Evolutionary conservation across 495 filamentous ascomycete genomes (phyloP).

Genomic region (Corynascus novoguineensis): DNA sequence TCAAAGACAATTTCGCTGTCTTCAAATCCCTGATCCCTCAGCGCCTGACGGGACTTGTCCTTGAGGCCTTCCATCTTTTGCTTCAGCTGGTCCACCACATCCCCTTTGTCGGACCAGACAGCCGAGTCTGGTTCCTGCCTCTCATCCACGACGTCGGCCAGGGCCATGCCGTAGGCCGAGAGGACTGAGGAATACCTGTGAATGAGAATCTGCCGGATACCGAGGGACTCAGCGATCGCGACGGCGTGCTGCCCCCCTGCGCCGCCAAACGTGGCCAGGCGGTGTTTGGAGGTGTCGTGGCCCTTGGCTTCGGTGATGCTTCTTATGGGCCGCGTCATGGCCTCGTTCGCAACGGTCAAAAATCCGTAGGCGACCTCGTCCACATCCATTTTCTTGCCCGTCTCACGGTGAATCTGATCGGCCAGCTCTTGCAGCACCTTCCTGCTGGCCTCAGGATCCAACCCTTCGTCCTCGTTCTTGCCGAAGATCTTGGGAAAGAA

Average conservation of each 20-base stretch:
- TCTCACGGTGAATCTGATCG: conserved; percentile 67
- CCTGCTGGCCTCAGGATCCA: conserved; percentile 73
- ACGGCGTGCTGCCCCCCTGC: conserved; percentile 95
- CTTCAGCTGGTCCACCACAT: conserved; percentile 48
- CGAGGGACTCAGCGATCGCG: conserved; percentile 86
- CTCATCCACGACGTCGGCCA: conserved; percentile 94
- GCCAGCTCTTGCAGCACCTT: conserved; percentile 74
- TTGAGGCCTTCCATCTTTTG: conserved; percentile 59
- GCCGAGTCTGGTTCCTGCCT: conserved; percentile 82
- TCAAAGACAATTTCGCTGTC: conserved; percentile 71
- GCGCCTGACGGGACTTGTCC: conserved; percentile 56
- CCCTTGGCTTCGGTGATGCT: conserved; percentile 91
- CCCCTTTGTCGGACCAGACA: conserved; percentile 60
- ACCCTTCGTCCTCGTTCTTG: conserved; percentile 77
- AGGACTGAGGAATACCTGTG: conserved; percentile 92
- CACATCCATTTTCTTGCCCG: conserved; percentile 61
- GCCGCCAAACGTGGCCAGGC: conserved; percentile 88
- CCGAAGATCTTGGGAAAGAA: conserved; percentile 99
- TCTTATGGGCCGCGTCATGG: conserved; percentile 90
- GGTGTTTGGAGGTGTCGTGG: conserved; percentile 83
- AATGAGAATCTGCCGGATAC: conserved; percentile 80
- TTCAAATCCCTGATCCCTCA: conserved; percentile 69
- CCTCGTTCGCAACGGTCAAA: conserved; percentile 89
- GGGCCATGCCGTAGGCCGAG: conserved; percentile 93
- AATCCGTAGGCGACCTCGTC: conserved; percentile 92